Evolutionary conservation across 2,329 filamentous ascomycete species (phyloP), one percentile per base, ranked within the genome.

Genomic region (Sporothrix pallida): DNA sequence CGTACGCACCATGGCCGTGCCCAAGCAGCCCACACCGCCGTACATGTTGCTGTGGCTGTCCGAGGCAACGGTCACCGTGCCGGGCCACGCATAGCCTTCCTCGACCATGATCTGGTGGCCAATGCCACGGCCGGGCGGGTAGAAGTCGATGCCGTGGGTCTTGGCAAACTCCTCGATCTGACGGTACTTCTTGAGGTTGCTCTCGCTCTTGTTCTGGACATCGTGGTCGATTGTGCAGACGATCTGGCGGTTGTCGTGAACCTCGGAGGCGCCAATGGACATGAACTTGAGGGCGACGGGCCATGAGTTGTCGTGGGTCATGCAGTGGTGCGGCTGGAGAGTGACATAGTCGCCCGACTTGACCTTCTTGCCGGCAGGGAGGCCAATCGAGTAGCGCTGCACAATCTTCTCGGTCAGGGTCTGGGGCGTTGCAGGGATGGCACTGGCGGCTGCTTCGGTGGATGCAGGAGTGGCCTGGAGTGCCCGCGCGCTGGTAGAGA

Each of bases 51-150:
- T 89, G 81, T 98, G 94, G 62, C 85, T 88, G 81, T 95, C 92
- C 0, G 89, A 92, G 0, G 93, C 95, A 0, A 98, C 94, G 0
- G 88, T 89, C 70, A 98, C 81, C 0, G 93, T 97, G 1, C 93
- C 92, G 0, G 95, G 95, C 94, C 94, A 98, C 1, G 84, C 78
- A 85, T 92, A 85, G 44, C 94, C 91, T 81, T 93, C 93, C 81
- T 97, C 94, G 0, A 97, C 89, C 92, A 96, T 94, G 77, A 95
- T 91, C 81, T 98, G 95, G 81, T 98, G 95, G 0, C 94, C 95
- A 2, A 78, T 78, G 1, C 76, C 77, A 5, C 73, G 73, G 3
- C 76, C 76, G 48, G 77, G 76, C 0, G 90, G 90, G 78, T 91
- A 97, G 12, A 95, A 94, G 73, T 90, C 86, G 0, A 97, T 87